Percentiles rank a stretch among this genome's conserved stretches.
Evolutionary conservation across 2,329 filamentous ascomycete genomes (phyloP).

Genomic region (Pestalotiopsis sp.): DNA sequence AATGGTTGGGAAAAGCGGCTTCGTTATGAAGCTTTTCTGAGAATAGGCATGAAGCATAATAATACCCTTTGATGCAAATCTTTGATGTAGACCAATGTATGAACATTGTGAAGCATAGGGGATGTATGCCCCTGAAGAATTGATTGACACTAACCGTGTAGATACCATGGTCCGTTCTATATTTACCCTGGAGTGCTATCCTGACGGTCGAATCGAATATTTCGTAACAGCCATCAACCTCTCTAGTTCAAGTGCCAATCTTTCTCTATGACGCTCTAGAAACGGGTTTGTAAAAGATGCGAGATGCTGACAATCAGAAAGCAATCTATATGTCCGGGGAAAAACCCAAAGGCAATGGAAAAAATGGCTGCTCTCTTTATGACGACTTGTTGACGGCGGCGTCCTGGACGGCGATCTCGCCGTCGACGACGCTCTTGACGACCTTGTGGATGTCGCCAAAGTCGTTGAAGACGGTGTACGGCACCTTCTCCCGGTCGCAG

Average conservation of each 20-base stretch:
- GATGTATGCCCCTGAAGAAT: background rate
- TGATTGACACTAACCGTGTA: background rate
- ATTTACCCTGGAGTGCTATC: background rate
- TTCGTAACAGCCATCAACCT: background rate
- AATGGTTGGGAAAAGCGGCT: background rate
- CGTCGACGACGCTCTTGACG: slow-evolving; percentile 75
- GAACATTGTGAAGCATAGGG: background rate
- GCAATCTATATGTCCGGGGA: background rate
- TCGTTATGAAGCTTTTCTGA: background rate
- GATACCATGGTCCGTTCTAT: background rate
- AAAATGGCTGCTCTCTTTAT: background rate
- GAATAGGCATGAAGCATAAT: background rate
- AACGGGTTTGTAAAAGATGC: background rate
- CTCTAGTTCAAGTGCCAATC: background rate
- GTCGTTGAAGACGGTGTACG: slow-evolving; percentile 84
- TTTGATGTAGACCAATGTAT: background rate
- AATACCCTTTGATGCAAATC: background rate
- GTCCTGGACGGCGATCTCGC: slow-evolving; percentile 68
- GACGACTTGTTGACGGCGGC: slow-evolving; percentile 50
- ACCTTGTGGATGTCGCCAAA: slow-evolving; percentile 78
- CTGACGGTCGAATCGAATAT: background rate
- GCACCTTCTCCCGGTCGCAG: slow-evolving; percentile 80
- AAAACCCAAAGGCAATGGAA: background rate
- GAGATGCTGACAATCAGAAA: background rate
- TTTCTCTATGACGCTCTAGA: background rate